Base-by-base conservation (phyloP, 2,329 filamentous ascomycete species). In the Aspergillus vadensis region DNA sequence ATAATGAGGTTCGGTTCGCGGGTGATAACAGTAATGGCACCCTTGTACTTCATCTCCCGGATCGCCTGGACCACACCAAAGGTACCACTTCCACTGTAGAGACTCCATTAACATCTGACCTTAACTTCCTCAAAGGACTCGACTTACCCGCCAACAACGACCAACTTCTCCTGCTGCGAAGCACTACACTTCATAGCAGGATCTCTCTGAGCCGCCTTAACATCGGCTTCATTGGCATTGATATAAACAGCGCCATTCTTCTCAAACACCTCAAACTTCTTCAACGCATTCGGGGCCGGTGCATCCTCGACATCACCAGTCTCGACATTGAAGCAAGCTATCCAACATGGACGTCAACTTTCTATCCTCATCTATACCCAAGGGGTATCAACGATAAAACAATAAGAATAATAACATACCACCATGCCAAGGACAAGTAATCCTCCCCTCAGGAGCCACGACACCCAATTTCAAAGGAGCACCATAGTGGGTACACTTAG, bases 381-480 rank as follows among this genome's bases (percentile, higher is more conserved):
- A 30, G 8, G 21, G 38, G 21, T 3, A 2, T 23, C n/a, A 32
- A 19, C 32, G n/a, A 39, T 14, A 19, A 25, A 14, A 61, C 14
- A 21, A 62, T 19, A n/a, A 50, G 27, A 14, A 27, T n/a, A 14
- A 51, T 50, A 17, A 75, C 82, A 66, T 74, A 95, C 91, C 92
- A 80, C 94, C 94, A 75, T 98, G 94, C 95, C 95, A 98, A 3
- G 94, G 92, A 75, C 95, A 99, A 6, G 91, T 97, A 63, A 99
- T 78, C 54, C 92, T 85, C 5, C 95, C 95, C 67, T 90, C 88
- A 2, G 86, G 86, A 7, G 91, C 91, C 64, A 99, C 79, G 7
- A 98, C 88, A 57, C 95, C 95, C 67, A 94, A 92, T 56, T 88
- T 86, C 65, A 99, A 79, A 14, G 95, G 95, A 43, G 94, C 95